Conservation (phyloP, 2,329 filamentous ascomycete genomes). For the Talaromyces marneffei region DNA sequence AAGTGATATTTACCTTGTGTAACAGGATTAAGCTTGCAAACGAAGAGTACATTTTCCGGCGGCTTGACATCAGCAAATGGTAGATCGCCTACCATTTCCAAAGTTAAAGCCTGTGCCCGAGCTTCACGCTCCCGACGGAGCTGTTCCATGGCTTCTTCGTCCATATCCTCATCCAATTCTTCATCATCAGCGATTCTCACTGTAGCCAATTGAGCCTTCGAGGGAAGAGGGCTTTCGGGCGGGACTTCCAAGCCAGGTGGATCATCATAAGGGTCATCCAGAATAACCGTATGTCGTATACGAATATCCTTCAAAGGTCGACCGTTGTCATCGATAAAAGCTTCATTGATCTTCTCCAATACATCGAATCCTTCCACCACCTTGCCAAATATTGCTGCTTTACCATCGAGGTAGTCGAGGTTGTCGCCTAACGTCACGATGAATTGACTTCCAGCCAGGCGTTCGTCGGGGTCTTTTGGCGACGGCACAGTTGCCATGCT, state of each 20-base stretch:
- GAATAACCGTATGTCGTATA: conserved; percentile 82
- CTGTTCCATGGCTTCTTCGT: conserved; percentile 74
- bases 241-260: conserved; percentile 71
- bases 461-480: conserved; percentile 68
- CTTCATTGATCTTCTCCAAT: conserved; percentile 84
- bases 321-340: conserved; percentile 80
- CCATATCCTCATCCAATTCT: conserved; percentile 68
- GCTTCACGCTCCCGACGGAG: conserved; percentile 82
- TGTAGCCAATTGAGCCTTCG: conserved; percentile 79
- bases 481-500: conserved; percentile 93
- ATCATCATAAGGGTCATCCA: conserved; percentile 89
- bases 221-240: conserved; percentile 71
- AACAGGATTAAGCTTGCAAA: conserved; percentile 97
- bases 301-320: conserved; percentile 89
- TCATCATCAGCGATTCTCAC: conserved; percentile 89
- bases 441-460: conserved; percentile 85
- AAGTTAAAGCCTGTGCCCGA: conserved; percentile 82
- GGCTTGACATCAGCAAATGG: conserved; percentile 97
- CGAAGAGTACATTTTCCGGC: conserved; percentile 93
- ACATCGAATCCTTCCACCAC: conserved; percentile 95
- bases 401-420: conserved; percentile 84
- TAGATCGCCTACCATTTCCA: conserved; percentile 96
- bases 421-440: conserved; percentile 86
- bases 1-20: conserved; percentile 56
- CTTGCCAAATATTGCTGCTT: conserved; percentile 90